Conservation (phyloP, 441 rosid genomes). For the Theobroma grandiflorum region DNA sequence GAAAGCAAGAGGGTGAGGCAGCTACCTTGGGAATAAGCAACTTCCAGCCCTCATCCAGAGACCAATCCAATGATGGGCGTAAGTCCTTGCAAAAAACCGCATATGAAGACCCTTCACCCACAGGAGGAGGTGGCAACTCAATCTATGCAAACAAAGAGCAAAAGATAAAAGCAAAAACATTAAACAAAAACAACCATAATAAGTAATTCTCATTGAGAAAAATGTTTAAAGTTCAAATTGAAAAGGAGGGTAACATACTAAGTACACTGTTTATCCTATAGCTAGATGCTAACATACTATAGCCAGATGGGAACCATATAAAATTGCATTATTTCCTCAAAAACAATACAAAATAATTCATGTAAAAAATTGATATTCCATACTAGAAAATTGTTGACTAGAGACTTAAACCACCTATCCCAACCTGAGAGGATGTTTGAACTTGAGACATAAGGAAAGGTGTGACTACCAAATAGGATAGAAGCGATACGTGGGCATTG, state of each 20-base stretch:
- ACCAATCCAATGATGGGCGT: conserved; percentile 89
- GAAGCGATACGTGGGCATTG: neutral
- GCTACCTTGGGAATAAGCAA: conserved; percentile 52
- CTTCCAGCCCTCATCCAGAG: conserved; percentile 67
- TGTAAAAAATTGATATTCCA: neutral
- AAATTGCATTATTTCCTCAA: neutral
- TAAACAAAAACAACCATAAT: neutral
- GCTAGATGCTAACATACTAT: neutral
- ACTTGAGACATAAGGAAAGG: neutral
- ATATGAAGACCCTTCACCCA: conserved; percentile 72
- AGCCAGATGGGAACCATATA: neutral
- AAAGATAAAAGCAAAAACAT: conserved; percentile 1
- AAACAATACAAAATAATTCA: neutral
- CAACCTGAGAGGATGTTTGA: neutral
- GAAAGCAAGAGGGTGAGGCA: conserved; percentile 12
- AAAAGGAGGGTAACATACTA: neutral
- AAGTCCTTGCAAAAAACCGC: conserved; percentile 56
- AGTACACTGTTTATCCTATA: neutral
- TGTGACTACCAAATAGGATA: conserved; percentile 2
- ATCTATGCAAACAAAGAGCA: conserved; percentile 41
- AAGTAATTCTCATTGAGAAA: neutral
- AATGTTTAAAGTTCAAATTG: neutral
- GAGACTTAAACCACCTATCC: neutral
- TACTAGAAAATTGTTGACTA: neutral
- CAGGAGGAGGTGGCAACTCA: conserved; percentile 67